Conservation (phyloP, 164 flowering plant genomes). For the Liquidambar formosana region DNA sequence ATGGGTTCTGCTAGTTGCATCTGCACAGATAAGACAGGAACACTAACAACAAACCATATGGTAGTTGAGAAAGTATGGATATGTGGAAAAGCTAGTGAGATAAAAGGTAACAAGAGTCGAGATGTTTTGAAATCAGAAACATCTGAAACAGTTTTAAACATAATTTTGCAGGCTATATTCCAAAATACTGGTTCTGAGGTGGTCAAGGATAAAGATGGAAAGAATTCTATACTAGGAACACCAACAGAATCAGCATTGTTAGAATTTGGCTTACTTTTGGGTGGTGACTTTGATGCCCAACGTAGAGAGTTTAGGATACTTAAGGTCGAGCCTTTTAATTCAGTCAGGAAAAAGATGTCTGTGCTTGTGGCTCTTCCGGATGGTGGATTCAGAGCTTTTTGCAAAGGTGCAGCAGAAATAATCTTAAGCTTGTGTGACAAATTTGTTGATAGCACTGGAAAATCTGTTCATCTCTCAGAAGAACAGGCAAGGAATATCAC, state of each 20-base stretch:
- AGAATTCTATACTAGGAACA: conserved; percentile 21
- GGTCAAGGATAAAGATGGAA: conserved; percentile 25
- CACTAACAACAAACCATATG: conserved; percentile 51
- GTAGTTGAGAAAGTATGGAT: conserved; percentile 34
- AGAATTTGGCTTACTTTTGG: conserved; percentile 29
- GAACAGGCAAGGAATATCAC: conserved; percentile 25
- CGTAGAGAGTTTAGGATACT: conserved; percentile 15
- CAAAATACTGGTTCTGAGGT: conserved; percentile 38
- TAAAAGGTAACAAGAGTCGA: conserved; percentile 9
- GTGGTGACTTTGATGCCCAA: conserved; percentile 14
- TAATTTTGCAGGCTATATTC: conserved; percentile 34
- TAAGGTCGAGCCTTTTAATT: conserved; percentile 39
- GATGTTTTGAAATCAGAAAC: conserved; percentile 19
- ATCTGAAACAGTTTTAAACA: conserved; percentile 14
- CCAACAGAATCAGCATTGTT: conserved; percentile 37
- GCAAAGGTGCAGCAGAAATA: conserved; percentile 38
- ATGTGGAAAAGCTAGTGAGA: conserved; percentile 17
- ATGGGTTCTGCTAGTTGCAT: conserved; percentile 48
- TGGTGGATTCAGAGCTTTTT: conserved; percentile 27
- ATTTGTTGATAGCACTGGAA: conserved; percentile 33
- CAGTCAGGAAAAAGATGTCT: conserved; percentile 36
- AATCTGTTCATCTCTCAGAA: conserved; percentile 30
- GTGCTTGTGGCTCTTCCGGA: conserved; percentile 27
- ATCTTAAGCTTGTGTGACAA: conserved; percentile 42
- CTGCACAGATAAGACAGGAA: conserved; percentile 48